Percentiles rank a stretch among this genome's conserved stretches.
Conservation (phyloP, 257 asterid species). For the Apocynum venetum region DNA sequence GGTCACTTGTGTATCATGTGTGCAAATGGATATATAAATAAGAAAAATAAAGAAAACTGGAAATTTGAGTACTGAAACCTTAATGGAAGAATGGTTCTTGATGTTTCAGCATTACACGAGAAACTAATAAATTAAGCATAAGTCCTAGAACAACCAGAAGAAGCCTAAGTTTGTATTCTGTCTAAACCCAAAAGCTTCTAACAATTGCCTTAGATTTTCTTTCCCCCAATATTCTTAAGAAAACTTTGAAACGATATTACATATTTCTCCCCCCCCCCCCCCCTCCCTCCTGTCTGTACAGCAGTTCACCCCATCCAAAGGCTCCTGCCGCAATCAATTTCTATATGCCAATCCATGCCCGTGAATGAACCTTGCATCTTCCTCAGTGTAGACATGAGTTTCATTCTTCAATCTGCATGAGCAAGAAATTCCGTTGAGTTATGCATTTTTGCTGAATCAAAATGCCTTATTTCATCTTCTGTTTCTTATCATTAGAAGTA, state of each 20-base stretch:
- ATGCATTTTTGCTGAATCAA: background rate
- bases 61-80: conserved; percentile 8
- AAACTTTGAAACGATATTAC: conserved; percentile 1
- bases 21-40: background rate
- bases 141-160: conserved; percentile 29
- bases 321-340: conserved; percentile 31
- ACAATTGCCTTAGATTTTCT: conserved; percentile 3
- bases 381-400: conserved; percentile 90
- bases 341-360: conserved; percentile 82
- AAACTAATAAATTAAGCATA: conserved; percentile 7
- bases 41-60: background rate
- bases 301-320: conserved; percentile 17
- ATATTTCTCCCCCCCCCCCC: conserved; percentile 11
- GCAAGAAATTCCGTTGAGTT: background rate
- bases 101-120: conserved; percentile 36
- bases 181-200: conserved; percentile 31
- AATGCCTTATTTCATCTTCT: background rate
- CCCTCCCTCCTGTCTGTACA: conserved; percentile 22
- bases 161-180: conserved; percentile 24
- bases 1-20: too few species aligned
- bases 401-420: conserved; percentile 71
- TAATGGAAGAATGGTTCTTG: conserved; percentile 29
- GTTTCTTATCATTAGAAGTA: background rate
- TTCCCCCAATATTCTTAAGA: background rate
- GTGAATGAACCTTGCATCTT: conserved; percentile 88